These are phyloP conservation scores for Fusarium vanettenii DNA, from an alignment of 2,329 filamentous ascomycete genomes.

Conservation along the genomic window DNA sequence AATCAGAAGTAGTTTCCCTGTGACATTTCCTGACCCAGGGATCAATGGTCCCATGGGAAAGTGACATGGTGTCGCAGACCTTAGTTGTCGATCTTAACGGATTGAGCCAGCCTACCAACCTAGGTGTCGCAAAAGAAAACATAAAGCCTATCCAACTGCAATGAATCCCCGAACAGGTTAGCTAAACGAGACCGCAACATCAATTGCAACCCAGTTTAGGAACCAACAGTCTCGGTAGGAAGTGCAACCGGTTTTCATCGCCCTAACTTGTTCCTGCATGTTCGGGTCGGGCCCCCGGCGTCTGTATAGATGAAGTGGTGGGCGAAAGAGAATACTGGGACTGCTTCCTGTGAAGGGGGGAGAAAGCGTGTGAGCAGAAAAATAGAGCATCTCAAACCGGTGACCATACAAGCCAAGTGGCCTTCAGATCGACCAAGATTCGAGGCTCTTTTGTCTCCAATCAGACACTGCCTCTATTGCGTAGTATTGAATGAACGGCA, in stretches of 20 bases:
- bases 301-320: background rate
- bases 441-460: background rate
- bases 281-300: slow-evolving; percentile 6
- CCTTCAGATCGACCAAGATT: background rate
- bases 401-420: background rate
- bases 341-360: background rate
- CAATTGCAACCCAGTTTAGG: background rate
- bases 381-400: background rate
- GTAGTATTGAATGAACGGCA: background rate
- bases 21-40: background rate
- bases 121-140: slow-evolving; percentile 3
- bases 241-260: slow-evolving; percentile 10
- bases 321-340: background rate
- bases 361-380: background rate
- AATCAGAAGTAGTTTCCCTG: background rate
- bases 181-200: background rate
- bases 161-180: background rate
- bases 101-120: background rate
- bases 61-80: background rate
- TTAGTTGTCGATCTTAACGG: background rate
- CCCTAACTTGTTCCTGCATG: slow-evolving; percentile 37
- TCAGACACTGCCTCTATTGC: background rate
- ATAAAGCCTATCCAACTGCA: slow-evolving; percentile 2
- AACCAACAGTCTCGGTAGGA: background rate
- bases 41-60: background rate